A percentile compares a stretch with the other conserved stretches of the same genome.
phyloP scores from a whole-genome alignment of 2,329 filamentous ascomycete species.

The Penicillium capsulatum region DNA sequence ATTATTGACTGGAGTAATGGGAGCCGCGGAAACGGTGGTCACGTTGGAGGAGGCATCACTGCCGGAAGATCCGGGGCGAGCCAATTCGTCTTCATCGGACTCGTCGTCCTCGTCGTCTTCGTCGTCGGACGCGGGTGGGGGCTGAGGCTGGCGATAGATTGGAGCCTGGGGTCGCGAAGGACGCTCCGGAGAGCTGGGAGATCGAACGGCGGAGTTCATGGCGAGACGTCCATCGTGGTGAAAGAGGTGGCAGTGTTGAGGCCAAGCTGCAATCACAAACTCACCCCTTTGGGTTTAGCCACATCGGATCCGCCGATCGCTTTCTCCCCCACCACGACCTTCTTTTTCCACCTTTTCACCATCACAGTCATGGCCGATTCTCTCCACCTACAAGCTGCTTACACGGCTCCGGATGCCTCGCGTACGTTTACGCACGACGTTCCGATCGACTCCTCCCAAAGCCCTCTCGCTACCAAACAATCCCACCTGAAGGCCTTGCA shows the following conservation, averaged over 20 bases:
- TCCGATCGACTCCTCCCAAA: conserved; percentile 15
- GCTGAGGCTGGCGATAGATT: conserved; percentile 14
- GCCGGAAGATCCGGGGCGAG: conserved; percentile 42
- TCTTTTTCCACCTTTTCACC: neutral
- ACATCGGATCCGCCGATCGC: conserved; percentile 9
- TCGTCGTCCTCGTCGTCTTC: conserved; percentile 25
- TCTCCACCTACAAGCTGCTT: conserved; percentile 23
- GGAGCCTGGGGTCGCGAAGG: conserved; percentile 17
- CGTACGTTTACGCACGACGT: conserved; percentile 34
- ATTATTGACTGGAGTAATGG: conserved; percentile 35
- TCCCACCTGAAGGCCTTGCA: conserved; percentile 53
- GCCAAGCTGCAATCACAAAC: conserved; percentile 6
- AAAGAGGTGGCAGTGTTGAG: conserved; percentile 1
- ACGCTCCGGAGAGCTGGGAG: conserved; percentile 18
- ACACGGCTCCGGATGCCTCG: conserved; percentile 28
- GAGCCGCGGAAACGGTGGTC: conserved; percentile 41
- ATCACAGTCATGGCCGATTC: conserved; percentile 7
- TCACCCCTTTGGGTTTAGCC: conserved; percentile 14
- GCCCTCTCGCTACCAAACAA: conserved; percentile 43
- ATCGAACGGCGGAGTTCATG: conserved; percentile 19
- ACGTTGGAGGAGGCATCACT: conserved; percentile 48
- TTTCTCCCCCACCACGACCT: neutral
- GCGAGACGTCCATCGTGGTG: conserved; percentile 14
- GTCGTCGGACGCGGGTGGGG: conserved; percentile 8
- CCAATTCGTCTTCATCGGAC: conserved; percentile 32